These are phyloP conservation scores for Excoecaria cochinchinensis DNA, from an alignment of 345 rosid species.

Conservation along the genomic window DNA sequence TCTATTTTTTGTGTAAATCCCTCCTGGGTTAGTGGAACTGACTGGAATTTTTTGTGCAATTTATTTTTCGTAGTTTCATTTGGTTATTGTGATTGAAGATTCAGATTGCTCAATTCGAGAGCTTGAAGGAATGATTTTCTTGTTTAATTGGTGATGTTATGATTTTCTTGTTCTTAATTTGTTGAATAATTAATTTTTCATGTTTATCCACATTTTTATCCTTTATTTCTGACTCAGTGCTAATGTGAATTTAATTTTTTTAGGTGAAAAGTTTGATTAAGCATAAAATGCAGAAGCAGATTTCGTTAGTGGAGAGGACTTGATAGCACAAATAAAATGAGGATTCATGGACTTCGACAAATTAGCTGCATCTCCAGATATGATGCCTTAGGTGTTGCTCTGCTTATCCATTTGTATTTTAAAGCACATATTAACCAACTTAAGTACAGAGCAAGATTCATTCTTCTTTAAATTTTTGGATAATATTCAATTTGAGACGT, in stretches of 20 bases:
- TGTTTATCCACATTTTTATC: too few relatives aligned
- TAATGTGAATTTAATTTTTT: slow-evolving; percentile 23
- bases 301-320: slow-evolving; percentile 92
- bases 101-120: too few relatives aligned
- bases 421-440: slow-evolving; percentile 4
- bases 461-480: neutral
- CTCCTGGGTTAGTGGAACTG: too few relatives aligned
- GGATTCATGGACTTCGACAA: slow-evolving; percentile 98
- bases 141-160: too few relatives aligned
- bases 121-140: too few relatives aligned
- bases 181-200: too few relatives aligned
- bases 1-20: too few relatives aligned
- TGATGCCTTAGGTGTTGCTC: slow-evolving; percentile 93
- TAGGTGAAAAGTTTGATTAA: slow-evolving; percentile 97
- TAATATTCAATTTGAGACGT: neutral
- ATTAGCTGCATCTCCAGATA: slow-evolving; percentile 95
- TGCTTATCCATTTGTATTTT: slow-evolving; percentile 16
- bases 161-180: too few relatives aligned
- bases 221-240: too few relatives aligned
- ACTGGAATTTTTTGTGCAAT: too few relatives aligned
- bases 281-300: slow-evolving; percentile 98
- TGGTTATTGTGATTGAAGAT: too few relatives aligned
- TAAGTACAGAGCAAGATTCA: neutral
- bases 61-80: too few relatives aligned
- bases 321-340: slow-evolving; percentile 85